A percentile compares a stretch with the other conserved stretches of the same genome.
These are phyloP conservation scores for Theileria luwenshuni DNA, from an alignment of 169 alveolate species.

Conservation along the genomic window DNA sequence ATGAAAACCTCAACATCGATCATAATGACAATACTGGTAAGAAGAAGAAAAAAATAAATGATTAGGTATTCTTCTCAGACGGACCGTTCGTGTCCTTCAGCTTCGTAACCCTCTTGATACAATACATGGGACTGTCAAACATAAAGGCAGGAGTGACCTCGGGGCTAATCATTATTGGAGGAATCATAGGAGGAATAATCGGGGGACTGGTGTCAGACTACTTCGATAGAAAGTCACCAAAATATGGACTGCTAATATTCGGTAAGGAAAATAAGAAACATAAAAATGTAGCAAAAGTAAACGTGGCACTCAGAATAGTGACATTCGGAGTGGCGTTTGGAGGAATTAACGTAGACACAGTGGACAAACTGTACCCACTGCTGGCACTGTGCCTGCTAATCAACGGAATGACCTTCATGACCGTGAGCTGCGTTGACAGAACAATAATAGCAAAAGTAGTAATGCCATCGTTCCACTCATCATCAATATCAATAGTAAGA, in stretches of 20 bases:
- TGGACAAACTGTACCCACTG: constrained; percentile 11
- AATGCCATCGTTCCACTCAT: constrained; percentile 87
- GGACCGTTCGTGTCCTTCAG: constrained; percentile 88
- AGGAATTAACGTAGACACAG: constrained; percentile 61
- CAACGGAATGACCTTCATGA: constrained; percentile 86
- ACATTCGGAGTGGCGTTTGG: constrained; percentile 74
- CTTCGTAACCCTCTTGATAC: constrained; percentile 87
- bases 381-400: constrained; percentile 64
- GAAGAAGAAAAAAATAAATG: constrained; percentile 18
- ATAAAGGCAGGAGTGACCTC: constrained; percentile 82
- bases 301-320: constrained; percentile 74
- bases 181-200: constrained; percentile 86
- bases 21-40: constrained; percentile 40
- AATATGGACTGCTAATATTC: constrained; percentile 86
- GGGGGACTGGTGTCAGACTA: constrained; percentile 87
- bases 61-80: constrained; percentile 84
- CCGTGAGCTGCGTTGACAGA: constrained; percentile 88
- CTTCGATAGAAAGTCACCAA: constrained; percentile 75
- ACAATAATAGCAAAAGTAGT: constrained; percentile 88
- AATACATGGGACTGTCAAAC: constrained; percentile 86
- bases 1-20: constrained; percentile 39
- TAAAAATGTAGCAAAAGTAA: constrained; percentile 57
- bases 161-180: constrained; percentile 83
- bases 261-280: constrained; percentile 53
- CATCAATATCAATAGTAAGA: constrained; percentile 81